These are phyloP conservation scores for Penicillium crustosum DNA, from an alignment of 2,329 filamentous ascomycete species.

Conservation along the genomic window DNA sequence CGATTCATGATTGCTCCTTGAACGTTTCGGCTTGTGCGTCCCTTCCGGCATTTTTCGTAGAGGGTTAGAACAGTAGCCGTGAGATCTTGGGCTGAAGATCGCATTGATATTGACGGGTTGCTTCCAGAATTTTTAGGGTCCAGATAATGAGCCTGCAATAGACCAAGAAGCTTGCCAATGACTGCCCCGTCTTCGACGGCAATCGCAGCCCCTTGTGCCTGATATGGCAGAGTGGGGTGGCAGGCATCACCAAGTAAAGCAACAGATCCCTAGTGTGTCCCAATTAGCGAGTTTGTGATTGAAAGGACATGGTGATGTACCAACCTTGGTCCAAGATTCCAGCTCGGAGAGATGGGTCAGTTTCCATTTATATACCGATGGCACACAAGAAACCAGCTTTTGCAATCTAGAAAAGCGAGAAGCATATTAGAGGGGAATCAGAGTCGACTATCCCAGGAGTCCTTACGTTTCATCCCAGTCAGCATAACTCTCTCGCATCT, in stretches of 20 bases:
- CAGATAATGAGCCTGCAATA: background rate
- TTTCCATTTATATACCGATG: constrained; percentile 65
- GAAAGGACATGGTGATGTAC: background rate
- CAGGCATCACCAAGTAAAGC: constrained; percentile 55
- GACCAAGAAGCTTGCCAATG: constrained; percentile 57
- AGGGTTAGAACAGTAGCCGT: constrained; percentile 2
- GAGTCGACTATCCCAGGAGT: background rate
- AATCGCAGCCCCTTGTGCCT: constrained; percentile 65
- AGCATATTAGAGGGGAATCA: background rate
- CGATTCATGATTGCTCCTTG: constrained; percentile 19
- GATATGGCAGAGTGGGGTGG: constrained; percentile 61
- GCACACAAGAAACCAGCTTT: constrained; percentile 49
- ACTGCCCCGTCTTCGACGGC: constrained; percentile 67
- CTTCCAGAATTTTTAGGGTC: constrained; percentile 35
- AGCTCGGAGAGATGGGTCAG: constrained; percentile 49
- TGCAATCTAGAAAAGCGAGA: constrained; percentile 9
- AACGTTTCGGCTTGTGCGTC: constrained; percentile 19
- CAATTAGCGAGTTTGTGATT: background rate
- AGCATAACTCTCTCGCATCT: constrained; percentile 59
- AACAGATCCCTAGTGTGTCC: constrained; percentile 5
- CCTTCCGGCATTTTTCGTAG: constrained; percentile 20
- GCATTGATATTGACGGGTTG: constrained; percentile 8
- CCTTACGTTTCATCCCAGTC: constrained; percentile 58
- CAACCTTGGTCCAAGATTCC: constrained; percentile 42
- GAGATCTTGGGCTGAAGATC: constrained; percentile 1